Conservation (phyloP, 2,329 filamentous ascomycete species). For the Colletotrichum filicis region DNA sequence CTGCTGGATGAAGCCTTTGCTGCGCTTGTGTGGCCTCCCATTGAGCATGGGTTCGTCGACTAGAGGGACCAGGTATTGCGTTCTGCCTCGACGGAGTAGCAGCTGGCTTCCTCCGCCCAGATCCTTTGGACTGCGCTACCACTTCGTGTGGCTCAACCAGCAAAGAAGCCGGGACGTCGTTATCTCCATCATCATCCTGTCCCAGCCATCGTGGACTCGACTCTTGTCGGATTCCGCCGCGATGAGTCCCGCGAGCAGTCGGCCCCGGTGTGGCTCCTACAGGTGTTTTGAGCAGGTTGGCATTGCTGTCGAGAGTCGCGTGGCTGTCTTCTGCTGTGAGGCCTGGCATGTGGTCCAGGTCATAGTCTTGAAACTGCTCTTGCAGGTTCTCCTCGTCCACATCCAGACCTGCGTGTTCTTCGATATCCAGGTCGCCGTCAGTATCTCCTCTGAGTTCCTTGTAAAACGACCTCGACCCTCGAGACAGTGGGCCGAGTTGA, state of each 20-base stretch:
- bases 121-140: conserved; percentile 1
- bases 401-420: conserved; percentile 53
- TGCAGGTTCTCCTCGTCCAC: conserved; percentile 66
- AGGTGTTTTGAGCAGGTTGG: conserved; percentile 36
- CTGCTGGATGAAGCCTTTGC: conserved; percentile 59
- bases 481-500: conserved; percentile 49
- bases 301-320: conserved; percentile 52
- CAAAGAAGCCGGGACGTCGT: conserved; percentile 73
- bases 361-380: conserved; percentile 61
- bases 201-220: conserved; percentile 42
- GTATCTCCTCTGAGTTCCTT: conserved; percentile 54
- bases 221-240: conserved; percentile 26
- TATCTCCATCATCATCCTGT: conserved; percentile 63
- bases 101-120: not conserved
- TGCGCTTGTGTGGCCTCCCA: conserved; percentile 67
- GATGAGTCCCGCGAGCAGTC: not conserved
- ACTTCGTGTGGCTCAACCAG: conserved; percentile 63
- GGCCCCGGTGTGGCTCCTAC: not conserved
- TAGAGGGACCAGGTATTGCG: conserved; percentile 54
- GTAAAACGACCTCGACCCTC: conserved; percentile 58
- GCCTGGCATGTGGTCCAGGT: conserved; percentile 55
- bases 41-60: conserved; percentile 57
- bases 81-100: not conserved
- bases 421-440: conserved; percentile 53
- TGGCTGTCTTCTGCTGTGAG: conserved; percentile 59